Evolutionary conservation across 2,329 filamentous ascomycete species (phyloP).

Genomic region (Microsporum ferrugineum): DNA sequence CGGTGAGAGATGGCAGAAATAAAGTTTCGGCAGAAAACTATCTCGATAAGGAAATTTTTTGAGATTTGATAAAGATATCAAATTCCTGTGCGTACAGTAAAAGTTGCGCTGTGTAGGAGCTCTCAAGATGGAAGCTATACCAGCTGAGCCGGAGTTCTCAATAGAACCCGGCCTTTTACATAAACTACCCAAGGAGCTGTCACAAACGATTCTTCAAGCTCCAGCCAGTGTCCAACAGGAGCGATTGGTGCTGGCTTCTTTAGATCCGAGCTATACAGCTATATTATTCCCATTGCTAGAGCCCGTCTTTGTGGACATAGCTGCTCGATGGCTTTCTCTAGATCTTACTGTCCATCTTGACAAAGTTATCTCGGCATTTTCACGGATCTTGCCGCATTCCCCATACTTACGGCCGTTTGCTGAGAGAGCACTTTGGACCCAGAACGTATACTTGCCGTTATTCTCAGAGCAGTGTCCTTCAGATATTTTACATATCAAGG

Average conservation of each 20-base stretch:
- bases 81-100: constrained; percentile 1
- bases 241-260: constrained; percentile 55
- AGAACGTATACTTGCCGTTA: constrained; percentile 25
- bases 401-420: constrained; percentile 67
- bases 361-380: constrained; percentile 57
- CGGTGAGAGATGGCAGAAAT: background rate
- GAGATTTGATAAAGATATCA: constrained; percentile 4
- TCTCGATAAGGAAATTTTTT: constrained; percentile 11
- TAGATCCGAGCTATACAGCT: constrained; percentile 47
- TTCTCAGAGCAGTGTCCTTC: constrained; percentile 23
- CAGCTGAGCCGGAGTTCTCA: constrained; percentile 42
- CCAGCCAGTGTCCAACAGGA: constrained; percentile 52
- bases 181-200: constrained; percentile 58
- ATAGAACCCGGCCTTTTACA: constrained; percentile 41
- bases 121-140: constrained; percentile 26
- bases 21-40: constrained; percentile 11
- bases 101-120: background rate
- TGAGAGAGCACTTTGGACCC: constrained; percentile 37
- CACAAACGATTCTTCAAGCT: constrained; percentile 51
- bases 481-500: constrained; percentile 25
- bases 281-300: constrained; percentile 62
- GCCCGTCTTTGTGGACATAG: constrained; percentile 66
- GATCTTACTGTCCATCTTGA: constrained; percentile 26
- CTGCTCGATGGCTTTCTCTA: constrained; percentile 58
- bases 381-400: constrained; percentile 68